Evolutionary conservation across 1,139 yeast species (phyloP), one percentile per base, ranked within the genome.

Genomic region (Yamadazyma siamensis): DNA sequence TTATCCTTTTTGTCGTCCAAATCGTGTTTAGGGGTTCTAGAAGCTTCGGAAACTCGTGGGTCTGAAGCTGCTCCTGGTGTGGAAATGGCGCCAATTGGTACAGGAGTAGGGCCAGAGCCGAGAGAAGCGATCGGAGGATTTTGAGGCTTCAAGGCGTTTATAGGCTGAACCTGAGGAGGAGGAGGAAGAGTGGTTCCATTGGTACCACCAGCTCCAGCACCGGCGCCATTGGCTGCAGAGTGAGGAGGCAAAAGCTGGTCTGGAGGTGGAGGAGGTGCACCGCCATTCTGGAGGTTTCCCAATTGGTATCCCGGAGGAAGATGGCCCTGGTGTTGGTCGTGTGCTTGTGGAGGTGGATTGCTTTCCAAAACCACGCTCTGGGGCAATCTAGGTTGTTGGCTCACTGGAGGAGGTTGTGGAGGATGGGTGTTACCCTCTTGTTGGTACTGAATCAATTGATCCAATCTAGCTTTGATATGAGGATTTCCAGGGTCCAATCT

Each of bases 401-500:
- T 65, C 40, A 77, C 66, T 56, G 79, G 80, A 15, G 84, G 85
- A 5, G 84, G 84, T 34, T 79, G 82, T 23, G 83, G 80, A 26
- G 76, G 72, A 40, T 71, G 75, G 23, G 75, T 70, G 38, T 81
- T 83, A 28, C 87, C 86, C 41, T 80, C 87, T 47, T 79, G 81
- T 59, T 81, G 87, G 51, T 77, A 77, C 47, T 79, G 79, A 31
- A 80, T 77, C 52, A 91, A 70, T 48, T 88, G 94, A 46, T 88
- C 94, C 48, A 91, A 72, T 46, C 98, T 76, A 29, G 91, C 89
- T 61, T 87, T 88, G 49, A 91, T 91, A 58, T 89, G 97, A 29
- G 94, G 88, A 54, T 91, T 89, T 38, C 79, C 83, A 20, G 98
- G 97, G 55, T 91, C 97, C 46, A 91, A 76, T 36, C 95, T 78